Evolutionary conservation across 345 rosid species (phyloP).

Genomic region (Linum trigynum): DNA sequence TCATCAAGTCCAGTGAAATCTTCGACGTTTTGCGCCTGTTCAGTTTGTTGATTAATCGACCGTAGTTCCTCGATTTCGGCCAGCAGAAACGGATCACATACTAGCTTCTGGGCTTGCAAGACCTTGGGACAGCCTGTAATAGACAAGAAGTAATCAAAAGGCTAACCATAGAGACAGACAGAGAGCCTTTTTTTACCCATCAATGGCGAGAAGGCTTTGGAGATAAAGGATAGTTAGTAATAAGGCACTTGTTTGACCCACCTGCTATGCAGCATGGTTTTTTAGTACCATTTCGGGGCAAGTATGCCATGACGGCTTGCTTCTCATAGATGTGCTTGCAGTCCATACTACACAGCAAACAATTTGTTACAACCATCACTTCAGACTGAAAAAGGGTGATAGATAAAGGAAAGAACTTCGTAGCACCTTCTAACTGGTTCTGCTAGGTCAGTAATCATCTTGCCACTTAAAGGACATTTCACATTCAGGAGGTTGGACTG

Average conservation of each 20-base stretch:
- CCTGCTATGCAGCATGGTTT: constrained; percentile 69
- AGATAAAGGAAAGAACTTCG: neutral
- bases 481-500: constrained; percentile 63
- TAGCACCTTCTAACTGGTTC: constrained; percentile 88
- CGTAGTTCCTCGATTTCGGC: constrained; percentile 69
- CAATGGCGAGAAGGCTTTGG: too few species aligned
- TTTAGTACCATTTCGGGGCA: constrained; percentile 23
- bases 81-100: constrained; percentile 48
- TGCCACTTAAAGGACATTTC: constrained; percentile 76
- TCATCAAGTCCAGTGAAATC: constrained; percentile 52
- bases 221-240: neutral
- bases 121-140: constrained; percentile 59
- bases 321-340: constrained; percentile 87
- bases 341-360: constrained; percentile 37
- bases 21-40: constrained; percentile 42
- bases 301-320: constrained; percentile 38
- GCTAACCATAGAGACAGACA: neutral
- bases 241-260: constrained; percentile 14
- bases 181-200: neutral
- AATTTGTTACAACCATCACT: neutral
- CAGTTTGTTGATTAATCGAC: constrained; percentile 32
- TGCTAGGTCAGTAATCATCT: constrained; percentile 52
- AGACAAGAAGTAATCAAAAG: neutral
- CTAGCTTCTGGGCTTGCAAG: constrained; percentile 36
- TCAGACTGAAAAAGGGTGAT: neutral